phyloP scores from a whole-genome alignment of 2,329 filamentous ascomycete genomes.

The Penicillium sp. region DNA sequence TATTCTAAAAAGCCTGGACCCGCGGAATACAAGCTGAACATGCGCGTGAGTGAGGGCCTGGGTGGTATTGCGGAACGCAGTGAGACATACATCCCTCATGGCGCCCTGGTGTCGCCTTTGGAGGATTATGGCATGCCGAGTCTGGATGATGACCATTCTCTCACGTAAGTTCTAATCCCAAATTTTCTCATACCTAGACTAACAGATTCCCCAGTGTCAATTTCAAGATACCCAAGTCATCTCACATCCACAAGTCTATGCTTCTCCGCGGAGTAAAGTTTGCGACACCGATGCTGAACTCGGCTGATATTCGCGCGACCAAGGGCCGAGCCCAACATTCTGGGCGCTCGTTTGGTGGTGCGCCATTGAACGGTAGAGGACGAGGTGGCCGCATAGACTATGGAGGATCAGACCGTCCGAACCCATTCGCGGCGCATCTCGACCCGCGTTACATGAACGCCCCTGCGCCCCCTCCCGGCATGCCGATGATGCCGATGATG shows the following conservation, averaged over 20 bases:
- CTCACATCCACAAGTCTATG: conserved; percentile 84
- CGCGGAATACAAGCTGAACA: conserved; percentile 66
- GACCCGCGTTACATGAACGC: conserved; percentile 38
- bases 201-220: conserved; percentile 59
- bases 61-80: conserved; percentile 78
- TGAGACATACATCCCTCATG: conserved; percentile 77
- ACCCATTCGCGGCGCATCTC: conserved; percentile 47
- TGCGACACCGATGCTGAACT: conserved; percentile 65
- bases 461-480: conserved; percentile 29
- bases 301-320: conserved; percentile 69
- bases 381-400: conserved; percentile 54
- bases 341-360: conserved; percentile 68
- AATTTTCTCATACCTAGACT: conserved; percentile 16
- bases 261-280: conserved; percentile 77
- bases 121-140: conserved; percentile 66
- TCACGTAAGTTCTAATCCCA: conserved; percentile 59
- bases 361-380: conserved; percentile 52
- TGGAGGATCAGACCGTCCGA: conserved; percentile 37
- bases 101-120: conserved; percentile 72
- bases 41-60: conserved; percentile 69
- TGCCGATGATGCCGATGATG: conserved; percentile 30
- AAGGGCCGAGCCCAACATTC: conserved; percentile 60
- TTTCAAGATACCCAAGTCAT: conserved; percentile 73
- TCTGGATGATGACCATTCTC: conserved; percentile 78
- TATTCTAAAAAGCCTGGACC: conserved; percentile 81